A percentile compares a stretch with the other conserved stretches of the same genome.
Evolutionary conservation across 2,329 filamentous ascomycete species (phyloP).

Genomic region (Zymoseptoria ardabiliae): DNA sequence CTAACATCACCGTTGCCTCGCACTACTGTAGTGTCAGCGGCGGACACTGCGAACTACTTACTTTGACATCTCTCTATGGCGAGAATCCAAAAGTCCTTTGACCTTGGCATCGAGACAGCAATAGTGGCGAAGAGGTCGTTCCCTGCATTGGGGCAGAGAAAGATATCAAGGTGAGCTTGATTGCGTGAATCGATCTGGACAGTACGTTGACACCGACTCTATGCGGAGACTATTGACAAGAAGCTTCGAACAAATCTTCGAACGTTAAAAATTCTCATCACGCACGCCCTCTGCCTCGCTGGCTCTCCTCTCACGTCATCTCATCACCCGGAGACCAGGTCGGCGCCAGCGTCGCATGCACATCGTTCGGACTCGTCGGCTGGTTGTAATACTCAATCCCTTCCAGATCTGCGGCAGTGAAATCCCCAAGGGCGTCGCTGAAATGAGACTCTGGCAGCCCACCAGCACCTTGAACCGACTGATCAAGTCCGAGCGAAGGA

Average conservation of each 20-base stretch:
- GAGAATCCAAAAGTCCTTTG: not conserved
- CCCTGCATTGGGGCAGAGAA: not conserved
- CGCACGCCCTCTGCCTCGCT: not conserved
- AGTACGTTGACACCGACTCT: not conserved
- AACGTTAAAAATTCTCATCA: conserved; percentile 38
- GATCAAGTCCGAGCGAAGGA: conserved; percentile 9
- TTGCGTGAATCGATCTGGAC: not conserved
- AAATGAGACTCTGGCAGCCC: conserved; percentile 21
- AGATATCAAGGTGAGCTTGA: not conserved
- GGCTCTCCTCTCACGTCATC: not conserved
- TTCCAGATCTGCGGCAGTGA: conserved; percentile 17
- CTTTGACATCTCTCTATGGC: not conserved
- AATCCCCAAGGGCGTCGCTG: conserved; percentile 18
- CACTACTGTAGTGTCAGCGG: not conserved
- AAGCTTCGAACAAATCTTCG: not conserved
- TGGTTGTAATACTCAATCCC: conserved; percentile 19
- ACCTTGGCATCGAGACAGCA: not conserved
- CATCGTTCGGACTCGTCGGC: conserved; percentile 17
- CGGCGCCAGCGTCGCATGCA: conserved; percentile 20
- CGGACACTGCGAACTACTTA: not conserved
- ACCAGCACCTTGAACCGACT: not conserved
- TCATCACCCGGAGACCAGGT: conserved; percentile 27
- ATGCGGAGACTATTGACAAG: not conserved
- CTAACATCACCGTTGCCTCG: not conserved
- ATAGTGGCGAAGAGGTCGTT: not conserved